phyloP scores from a whole-genome alignment of 257 asterid species.

The Primulina eburnea region DNA sequence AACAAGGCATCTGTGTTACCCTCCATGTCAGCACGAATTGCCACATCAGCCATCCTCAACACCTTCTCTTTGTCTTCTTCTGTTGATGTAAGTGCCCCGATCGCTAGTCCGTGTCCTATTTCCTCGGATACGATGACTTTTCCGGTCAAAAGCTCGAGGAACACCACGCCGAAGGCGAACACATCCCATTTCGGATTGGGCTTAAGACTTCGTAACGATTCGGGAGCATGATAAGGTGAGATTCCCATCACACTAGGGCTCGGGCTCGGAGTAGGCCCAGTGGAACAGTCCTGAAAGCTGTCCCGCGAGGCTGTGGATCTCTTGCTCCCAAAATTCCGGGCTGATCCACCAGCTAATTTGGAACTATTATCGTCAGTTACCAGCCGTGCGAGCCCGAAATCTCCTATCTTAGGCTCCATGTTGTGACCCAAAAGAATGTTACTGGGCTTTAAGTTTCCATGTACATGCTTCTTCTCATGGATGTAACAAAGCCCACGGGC shows the following conservation, averaged over 20 bases:
- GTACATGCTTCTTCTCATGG: conserved; percentile 87
- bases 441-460: conserved; percentile 86
- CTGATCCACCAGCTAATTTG: conserved; percentile 57
- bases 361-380: conserved; percentile 59
- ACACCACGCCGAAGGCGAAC: conserved; percentile 68
- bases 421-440: conserved; percentile 65
- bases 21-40: conserved; percentile 77
- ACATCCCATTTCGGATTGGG: conserved; percentile 92
- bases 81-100: conserved; percentile 33
- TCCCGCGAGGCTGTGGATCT: conserved; percentile 88
- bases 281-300: conserved; percentile 57
- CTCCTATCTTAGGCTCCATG: conserved; percentile 92
- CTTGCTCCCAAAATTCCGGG: conserved; percentile 81
- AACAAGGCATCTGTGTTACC: conserved; percentile 76
- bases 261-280: conserved; percentile 79
- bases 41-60: conserved; percentile 63
- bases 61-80: conserved; percentile 55
- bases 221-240: conserved; percentile 89
- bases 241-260: conserved; percentile 74
- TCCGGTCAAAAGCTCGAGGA: conserved; percentile 71
- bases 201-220: conserved; percentile 84
- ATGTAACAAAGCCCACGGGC: conserved; percentile 83
- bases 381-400: conserved; percentile 86
- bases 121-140: conserved; percentile 73
- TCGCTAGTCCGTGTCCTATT: conserved; percentile 39